Conservation (phyloP, 805 yeast genomes). For the Sugiyamaella boreocaroliniensis region DNA sequence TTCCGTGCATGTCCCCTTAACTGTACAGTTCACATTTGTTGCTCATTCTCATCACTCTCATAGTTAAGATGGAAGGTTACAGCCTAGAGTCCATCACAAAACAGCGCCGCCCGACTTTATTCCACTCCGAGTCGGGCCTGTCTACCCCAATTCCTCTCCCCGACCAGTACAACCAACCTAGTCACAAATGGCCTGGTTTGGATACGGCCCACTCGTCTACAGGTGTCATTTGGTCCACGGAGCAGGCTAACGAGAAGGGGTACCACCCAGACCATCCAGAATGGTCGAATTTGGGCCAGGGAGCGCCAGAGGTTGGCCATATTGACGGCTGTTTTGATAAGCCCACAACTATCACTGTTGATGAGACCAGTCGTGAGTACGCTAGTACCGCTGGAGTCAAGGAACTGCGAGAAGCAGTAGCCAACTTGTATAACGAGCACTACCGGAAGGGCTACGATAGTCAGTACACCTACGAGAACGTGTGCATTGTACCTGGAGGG, state of each 20-base stretch:
- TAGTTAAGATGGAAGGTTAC: background rate
- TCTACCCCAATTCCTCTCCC: constrained; percentile 27
- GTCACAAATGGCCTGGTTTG: constrained; percentile 47
- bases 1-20: background rate
- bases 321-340: constrained; percentile 52
- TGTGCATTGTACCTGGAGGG: constrained; percentile 60
- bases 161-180: constrained; percentile 23
- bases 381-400: constrained; percentile 55
- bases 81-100: background rate
- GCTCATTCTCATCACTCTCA: background rate
- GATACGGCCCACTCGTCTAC: constrained; percentile 54
- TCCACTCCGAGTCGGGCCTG: constrained; percentile 21
- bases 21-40: background rate
- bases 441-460: constrained; percentile 44
- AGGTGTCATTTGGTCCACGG: constrained; percentile 61
- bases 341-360: constrained; percentile 43
- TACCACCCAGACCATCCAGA: constrained; percentile 34
- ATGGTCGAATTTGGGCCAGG: constrained; percentile 61
- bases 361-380: constrained; percentile 47
- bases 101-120: constrained; percentile 12
- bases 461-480: constrained; percentile 53
- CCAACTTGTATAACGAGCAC: constrained; percentile 48
- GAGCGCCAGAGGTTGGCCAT: constrained; percentile 59
- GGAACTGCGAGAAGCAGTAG: constrained; percentile 51
- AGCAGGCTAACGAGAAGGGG: constrained; percentile 53